Conservation (phyloP, 108 stramenopile genomes). For the Epithemia pelagica region DNA sequence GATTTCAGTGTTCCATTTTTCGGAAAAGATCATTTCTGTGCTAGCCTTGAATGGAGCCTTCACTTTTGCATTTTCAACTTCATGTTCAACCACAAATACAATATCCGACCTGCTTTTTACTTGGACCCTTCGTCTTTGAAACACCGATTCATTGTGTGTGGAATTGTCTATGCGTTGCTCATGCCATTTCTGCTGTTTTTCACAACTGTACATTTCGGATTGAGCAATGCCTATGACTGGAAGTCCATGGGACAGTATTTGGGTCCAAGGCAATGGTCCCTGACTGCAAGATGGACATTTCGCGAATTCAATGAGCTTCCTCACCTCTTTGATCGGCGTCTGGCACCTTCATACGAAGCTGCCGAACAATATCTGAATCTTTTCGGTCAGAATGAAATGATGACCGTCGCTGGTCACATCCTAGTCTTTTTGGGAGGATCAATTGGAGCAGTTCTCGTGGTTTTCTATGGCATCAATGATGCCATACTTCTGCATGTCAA, state of each 20-base stretch:
- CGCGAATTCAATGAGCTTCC: constrained; percentile 96
- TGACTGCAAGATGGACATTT: constrained; percentile 83
- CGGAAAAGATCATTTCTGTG: constrained; percentile 1
- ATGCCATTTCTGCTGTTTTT: constrained; percentile 93
- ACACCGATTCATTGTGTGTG: constrained; percentile 77
- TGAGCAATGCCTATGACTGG: constrained; percentile 92
- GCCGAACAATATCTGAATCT: constrained; percentile 80
- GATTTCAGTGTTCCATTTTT: constrained; percentile 50
- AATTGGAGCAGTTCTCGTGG: constrained; percentile 83
- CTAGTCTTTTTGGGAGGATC: constrained; percentile 91
- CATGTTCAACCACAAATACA: constrained; percentile 94
- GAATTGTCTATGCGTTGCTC: constrained; percentile 82
- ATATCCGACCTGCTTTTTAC: constrained; percentile 82
- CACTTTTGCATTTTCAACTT: constrained; percentile 91
- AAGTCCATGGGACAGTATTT: constrained; percentile 83
- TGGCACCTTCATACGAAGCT: constrained; percentile 77
- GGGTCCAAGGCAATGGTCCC: constrained; percentile 90
- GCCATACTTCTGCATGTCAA: constrained; percentile 90
- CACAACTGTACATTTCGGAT: constrained; percentile 86
- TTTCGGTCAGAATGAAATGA: constrained; percentile 74
- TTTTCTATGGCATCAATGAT: constrained; percentile 87
- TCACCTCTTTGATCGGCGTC: constrained; percentile 81
- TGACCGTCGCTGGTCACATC: constrained; percentile 64
- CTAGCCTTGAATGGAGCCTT: constrained; percentile 56
- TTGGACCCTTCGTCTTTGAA: constrained; percentile 67